Evolutionary conservation across 2,329 filamentous ascomycete species (phyloP), one percentile per base, ranked within the genome.

Genomic region (Diatrype stigma): DNA sequence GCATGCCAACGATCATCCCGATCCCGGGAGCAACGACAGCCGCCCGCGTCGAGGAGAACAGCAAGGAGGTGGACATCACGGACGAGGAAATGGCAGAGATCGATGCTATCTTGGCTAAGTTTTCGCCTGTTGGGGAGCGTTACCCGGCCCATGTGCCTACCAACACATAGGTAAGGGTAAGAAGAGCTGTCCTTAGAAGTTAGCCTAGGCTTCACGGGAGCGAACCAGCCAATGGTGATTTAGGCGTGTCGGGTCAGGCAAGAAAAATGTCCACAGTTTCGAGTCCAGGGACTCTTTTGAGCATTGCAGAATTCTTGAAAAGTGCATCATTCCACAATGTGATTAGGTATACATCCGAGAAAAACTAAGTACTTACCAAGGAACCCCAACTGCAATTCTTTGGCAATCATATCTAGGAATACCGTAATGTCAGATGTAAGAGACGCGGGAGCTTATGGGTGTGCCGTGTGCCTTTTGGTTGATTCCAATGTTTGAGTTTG

Each of bases 11-110:
- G 16, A 79, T 87, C 54, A 79, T 89, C 47, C 84, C 85, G 6
- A 87, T 89, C 53, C 86, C 85, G 0, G 85, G 85, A 2, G 79
- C 85, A 8, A 81, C 80, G 1, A 81, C 74, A 4, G 70, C 69
- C 10, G 74, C 70, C 35, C 73, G 84, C 21, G 74, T 87, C 11
- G 60, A 70, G n/a, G 85, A 88, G 72, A 89, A 89, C 58, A 67
- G 73, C 30, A 75, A 72, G 52, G 56, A 70, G 34, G 69, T 83
- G 5, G 68, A 75, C 1, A 63, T 85, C 44, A 75, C 69, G 1
- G 70, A 74, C 2, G 72, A 71, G 4, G 82, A 85, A 55, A 62
- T 81, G 63, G 62, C 60, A 6, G 71, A 75, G 56, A 77, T 85
- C 46, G 76, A 81, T 46, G 59, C 61, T 16, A 73, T 79, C 10